phyloP scores from a whole-genome alignment of 345 rosid species.

The Syzygium grande region DNA sequence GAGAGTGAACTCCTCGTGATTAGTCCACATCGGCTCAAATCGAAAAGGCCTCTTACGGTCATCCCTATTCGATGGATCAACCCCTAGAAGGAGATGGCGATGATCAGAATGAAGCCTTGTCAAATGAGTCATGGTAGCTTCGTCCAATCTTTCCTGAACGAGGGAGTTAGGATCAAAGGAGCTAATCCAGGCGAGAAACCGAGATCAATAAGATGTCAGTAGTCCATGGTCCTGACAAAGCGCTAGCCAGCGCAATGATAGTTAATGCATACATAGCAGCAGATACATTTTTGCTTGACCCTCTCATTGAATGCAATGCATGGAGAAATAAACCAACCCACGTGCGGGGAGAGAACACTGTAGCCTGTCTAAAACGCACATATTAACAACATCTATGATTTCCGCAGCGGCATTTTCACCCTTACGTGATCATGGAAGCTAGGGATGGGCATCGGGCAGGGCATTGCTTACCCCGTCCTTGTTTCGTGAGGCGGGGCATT shows the following conservation, averaged over 20 bases:
- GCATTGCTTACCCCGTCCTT: too few relatives aligned
- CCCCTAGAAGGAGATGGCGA: background rate
- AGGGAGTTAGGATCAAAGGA: background rate
- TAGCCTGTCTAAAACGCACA: too few relatives aligned
- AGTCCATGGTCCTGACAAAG: background rate
- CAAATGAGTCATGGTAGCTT: background rate
- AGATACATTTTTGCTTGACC: background rate
- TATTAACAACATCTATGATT: too few relatives aligned
- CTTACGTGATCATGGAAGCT: too few relatives aligned
- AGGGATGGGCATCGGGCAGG: too few relatives aligned
- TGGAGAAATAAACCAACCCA: background rate
- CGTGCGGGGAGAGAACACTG: background rate
- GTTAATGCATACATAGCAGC: too few relatives aligned
- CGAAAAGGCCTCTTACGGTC: background rate
- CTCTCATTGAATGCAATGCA: background rate
- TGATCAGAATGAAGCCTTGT: background rate
- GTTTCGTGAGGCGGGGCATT: too few relatives aligned
- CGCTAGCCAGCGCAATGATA: too few relatives aligned
- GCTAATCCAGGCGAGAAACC: background rate
- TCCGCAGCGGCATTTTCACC: too few relatives aligned
- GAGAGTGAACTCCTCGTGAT: background rate
- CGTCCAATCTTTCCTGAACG: background rate
- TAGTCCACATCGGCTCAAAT: background rate
- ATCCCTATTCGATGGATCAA: background rate
- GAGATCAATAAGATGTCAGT: background rate